Evolutionary conservation across 1,284 basidiomycete genomes (phyloP).

Genomic region (Cryptococcus sp.): DNA sequence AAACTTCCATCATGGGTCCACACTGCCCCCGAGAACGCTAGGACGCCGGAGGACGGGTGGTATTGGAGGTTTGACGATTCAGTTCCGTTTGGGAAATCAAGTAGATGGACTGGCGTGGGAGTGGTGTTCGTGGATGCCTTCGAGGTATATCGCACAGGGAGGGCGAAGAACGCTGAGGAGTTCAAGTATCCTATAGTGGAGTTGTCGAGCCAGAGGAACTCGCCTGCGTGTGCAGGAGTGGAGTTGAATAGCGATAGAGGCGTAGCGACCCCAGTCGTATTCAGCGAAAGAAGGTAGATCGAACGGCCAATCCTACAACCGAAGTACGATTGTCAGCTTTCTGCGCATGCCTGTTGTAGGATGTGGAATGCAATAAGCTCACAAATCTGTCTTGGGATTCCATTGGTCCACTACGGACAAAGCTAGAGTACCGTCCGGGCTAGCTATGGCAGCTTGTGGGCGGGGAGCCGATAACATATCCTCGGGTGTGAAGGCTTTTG

Average conservation of each 20-base stretch:
- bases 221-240: constrained; percentile 20
- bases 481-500: constrained; percentile 14
- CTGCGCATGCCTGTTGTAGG: constrained; percentile 3
- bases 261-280: constrained; percentile 19
- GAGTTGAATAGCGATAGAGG: constrained; percentile 31
- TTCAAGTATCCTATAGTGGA: constrained; percentile 50
- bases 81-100: constrained; percentile 57
- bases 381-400: constrained; percentile 70
- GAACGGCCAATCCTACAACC: constrained; percentile 65
- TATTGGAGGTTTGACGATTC: constrained; percentile 66
- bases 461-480: constrained; percentile 72
- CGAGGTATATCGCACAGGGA: constrained; percentile 15
- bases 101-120: constrained; percentile 19
- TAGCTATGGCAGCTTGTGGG: constrained; percentile 67
- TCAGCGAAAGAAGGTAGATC: constrained; percentile 58
- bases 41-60: constrained; percentile 40
- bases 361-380: constrained; percentile 42
- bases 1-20: constrained; percentile 69
- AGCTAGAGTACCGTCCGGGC: constrained; percentile 65
- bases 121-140: not conserved
- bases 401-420: constrained; percentile 69
- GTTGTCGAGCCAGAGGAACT: constrained; percentile 47
- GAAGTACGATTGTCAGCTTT: not conserved
- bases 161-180: constrained; percentile 28
- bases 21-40: constrained; percentile 71